Evolutionary conservation across 768 basidiomycete species (phyloP).

Genomic region (Psilocybe sp.): DNA sequence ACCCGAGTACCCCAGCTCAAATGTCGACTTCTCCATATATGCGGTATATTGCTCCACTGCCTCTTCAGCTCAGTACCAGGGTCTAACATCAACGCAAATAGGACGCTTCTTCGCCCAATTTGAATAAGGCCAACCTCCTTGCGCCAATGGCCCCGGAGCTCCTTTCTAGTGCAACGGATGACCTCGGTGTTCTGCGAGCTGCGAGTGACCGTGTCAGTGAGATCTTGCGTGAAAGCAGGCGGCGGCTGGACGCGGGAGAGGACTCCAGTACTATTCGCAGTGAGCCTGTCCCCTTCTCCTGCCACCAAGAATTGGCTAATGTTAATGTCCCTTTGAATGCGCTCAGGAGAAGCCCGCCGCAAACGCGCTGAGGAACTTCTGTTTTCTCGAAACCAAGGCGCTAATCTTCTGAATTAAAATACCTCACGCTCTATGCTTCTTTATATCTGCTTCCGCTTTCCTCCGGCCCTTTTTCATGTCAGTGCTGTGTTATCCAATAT

Average conservation of each 20-base stretch:
- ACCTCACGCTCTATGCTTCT: no score
- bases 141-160: conserved; percentile 6
- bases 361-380: conserved; percentile 17
- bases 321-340: background rate
- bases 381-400: conserved; percentile 6
- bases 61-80: no score
- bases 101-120: conserved; percentile 10
- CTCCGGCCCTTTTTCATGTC: no score
- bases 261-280: conserved; percentile 15
- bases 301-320: background rate
- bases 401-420: no score
- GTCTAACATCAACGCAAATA: background rate
- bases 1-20: no score
- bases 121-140: conserved; percentile 11
- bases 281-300: background rate
- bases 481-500: no score
- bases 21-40: no score
- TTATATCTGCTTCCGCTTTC: no score
- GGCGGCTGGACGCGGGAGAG: conserved; percentile 18
- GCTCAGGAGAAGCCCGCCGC: conserved; percentile 16
- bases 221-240: conserved; percentile 19
- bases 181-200: conserved; percentile 9
- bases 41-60: no score
- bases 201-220: conserved; percentile 21
- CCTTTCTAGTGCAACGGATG: conserved; percentile 1